Base-by-base conservation (phyloP, 2,329 filamentous ascomycete species). In the Escovopsis weberi region DNA sequence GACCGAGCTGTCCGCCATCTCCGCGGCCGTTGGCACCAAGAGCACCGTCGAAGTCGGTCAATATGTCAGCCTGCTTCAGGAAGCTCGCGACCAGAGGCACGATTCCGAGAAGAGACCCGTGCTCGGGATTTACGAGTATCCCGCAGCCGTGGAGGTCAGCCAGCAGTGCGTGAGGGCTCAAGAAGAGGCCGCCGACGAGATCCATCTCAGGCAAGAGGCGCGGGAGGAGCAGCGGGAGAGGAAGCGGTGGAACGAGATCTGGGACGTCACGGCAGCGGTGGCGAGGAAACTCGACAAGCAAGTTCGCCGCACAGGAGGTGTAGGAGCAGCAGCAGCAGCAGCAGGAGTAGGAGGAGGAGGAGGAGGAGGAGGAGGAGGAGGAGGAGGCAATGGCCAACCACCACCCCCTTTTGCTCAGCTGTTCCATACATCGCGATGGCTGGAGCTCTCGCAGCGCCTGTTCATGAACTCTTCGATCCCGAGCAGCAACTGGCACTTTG, bases 381-480 rank as follows among this genome's bases (percentile, higher is more conserved):
- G 23, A 23, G 23, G 23, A 23, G 42, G 45, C 11, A 35, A 43
- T 1, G 50, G 43, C 4, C 44, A 47, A 7, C 40, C 49, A 6
- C 53, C 65, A 2, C 55, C 73, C 12, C 66, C 68, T 2, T 73
- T 75, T 40, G 63, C 72, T 2, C 58, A 65, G 15, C 55, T 89
- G 0, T 75, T 91, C 38, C 63, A 72, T 37, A 54, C 79, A 2
- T 59, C 62, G 3, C 67, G 62, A 9, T 85, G 82, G 75, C 59
- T 88, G 4, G 59, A 62, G 5, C 65, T 91, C 4, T 80, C 82
- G 0, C 67, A 73, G 38, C 65, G 67, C 2, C 52, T 88, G 1
- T 91, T 89, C 56, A 89, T 93, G 85, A 89, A 88, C 46, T 69
- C 70, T 11, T 57, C 65, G 2, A 64, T 72, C 36, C 62, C 68